Evolutionary conservation across 352 stramenopile species (phyloP).

Genomic region (Stramenopiles sp.): DNA sequence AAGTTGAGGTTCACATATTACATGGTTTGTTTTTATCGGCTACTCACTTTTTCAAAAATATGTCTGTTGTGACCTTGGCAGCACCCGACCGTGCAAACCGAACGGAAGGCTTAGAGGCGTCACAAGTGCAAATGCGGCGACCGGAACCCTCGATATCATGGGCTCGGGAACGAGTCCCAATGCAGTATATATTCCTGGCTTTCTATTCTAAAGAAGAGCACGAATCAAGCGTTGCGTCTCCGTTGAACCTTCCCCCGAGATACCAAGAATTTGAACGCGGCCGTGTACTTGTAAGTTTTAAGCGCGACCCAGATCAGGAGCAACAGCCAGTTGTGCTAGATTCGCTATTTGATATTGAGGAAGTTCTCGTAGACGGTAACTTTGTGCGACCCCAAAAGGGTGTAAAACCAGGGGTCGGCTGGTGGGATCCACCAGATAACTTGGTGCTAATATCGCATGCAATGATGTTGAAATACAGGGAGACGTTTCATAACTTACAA

Average conservation of each 20-base stretch:
- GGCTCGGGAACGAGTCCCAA: constrained; percentile 41
- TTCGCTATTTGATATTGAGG: neutral
- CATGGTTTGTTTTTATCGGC: constrained; percentile 65
- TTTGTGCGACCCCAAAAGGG: neutral
- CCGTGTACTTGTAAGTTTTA: constrained; percentile 74
- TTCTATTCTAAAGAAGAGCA: constrained; percentile 38
- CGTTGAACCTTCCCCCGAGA: constrained; percentile 79
- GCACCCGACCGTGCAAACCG: constrained; percentile 41
- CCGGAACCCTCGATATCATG: constrained; percentile 58
- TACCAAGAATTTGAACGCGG: constrained; percentile 73
- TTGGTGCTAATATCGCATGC: constrained; percentile 42
- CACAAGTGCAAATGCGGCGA: constrained; percentile 26
- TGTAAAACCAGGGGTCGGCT: neutral
- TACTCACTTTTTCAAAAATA: constrained; percentile 70
- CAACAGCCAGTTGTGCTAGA: neutral
- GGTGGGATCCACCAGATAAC: constrained; percentile 33
- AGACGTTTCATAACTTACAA: constrained; percentile 80
- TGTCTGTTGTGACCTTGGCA: constrained; percentile 23
- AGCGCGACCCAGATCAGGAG: constrained; percentile 21
- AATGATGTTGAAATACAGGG: constrained; percentile 75
- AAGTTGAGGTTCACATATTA: constrained; percentile 82
- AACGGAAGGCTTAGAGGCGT: constrained; percentile 7
- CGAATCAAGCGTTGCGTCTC: constrained; percentile 36
- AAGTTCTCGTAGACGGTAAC: neutral
- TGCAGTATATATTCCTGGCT: constrained; percentile 70